These are phyloP conservation scores for Neurospora sp. DNA, from an alignment of 495 filamentous ascomycete species.

Conservation along the genomic window DNA sequence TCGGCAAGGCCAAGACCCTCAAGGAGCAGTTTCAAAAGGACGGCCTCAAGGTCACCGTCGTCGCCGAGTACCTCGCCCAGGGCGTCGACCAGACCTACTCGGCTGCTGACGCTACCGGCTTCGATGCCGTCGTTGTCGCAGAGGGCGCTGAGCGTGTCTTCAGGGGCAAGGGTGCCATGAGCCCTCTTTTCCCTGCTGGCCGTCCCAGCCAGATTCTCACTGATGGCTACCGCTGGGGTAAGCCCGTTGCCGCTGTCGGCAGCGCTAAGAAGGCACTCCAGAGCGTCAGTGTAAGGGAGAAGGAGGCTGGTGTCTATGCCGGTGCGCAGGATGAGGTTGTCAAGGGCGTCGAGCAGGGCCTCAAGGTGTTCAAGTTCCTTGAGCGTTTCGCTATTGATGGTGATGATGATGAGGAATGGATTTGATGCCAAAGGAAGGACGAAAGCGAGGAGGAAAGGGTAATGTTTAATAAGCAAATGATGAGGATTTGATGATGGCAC, in stretches of 20 bases:
- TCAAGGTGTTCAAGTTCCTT: conserved; percentile 49
- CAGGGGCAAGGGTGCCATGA: conserved; percentile 16
- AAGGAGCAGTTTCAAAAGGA: conserved; percentile 32
- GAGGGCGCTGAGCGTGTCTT: conserved; percentile 50
- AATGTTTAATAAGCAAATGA: background rate
- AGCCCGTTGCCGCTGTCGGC: conserved; percentile 59
- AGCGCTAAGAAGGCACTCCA: conserved; percentile 27
- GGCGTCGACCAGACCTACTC: conserved; percentile 63
- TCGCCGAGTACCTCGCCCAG: conserved; percentile 48
- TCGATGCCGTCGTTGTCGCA: conserved; percentile 60
- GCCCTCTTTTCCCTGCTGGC: conserved; percentile 52
- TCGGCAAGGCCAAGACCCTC: conserved; percentile 41
- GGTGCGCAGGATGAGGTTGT: conserved; percentile 16
- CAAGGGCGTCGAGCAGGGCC: conserved; percentile 39
- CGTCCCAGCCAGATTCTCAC: conserved; percentile 54
- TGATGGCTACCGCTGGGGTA: conserved; percentile 63
- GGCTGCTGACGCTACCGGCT: conserved; percentile 57
- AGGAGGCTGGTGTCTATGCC: conserved; percentile 44
- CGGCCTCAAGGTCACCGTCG: conserved; percentile 48
- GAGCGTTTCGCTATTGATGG: background rate
- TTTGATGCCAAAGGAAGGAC: background rate
- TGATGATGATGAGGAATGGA: background rate
- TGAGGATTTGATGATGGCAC: background rate
- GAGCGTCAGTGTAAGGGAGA: conserved; percentile 22
- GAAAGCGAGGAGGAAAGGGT: background rate